A percentile compares a stretch with the other conserved stretches of the same genome.
phyloP scores from a whole-genome alignment of 768 basidiomycete species.

The Termitomyces heimii region DNA sequence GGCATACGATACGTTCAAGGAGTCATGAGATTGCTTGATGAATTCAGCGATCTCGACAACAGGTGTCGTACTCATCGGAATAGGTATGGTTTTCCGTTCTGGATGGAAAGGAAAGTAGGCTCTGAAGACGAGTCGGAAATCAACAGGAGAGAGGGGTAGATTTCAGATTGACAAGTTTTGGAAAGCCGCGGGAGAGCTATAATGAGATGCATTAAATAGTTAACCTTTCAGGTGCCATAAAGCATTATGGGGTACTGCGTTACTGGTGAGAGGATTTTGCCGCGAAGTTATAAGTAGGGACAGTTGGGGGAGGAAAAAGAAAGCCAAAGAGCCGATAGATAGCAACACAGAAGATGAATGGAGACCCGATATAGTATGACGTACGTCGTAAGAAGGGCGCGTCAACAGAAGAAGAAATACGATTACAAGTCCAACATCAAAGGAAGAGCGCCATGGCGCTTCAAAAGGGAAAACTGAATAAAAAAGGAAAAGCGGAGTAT shows the following conservation, averaged over 20 bases:
- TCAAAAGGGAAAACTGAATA: slow-evolving; percentile 1
- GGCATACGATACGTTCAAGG: slow-evolving; percentile 59
- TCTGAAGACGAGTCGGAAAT: too few species aligned
- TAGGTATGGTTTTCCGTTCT: background rate
- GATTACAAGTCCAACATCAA: slow-evolving; percentile 32
- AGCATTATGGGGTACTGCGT: slow-evolving; percentile 15
- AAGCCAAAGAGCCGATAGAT: slow-evolving; percentile 25
- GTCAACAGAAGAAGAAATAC: slow-evolving; percentile 22
- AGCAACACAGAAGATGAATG: slow-evolving; percentile 26
- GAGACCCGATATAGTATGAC: slow-evolving; percentile 15
- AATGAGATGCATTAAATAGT: slow-evolving; percentile 5
- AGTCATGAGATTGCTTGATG: slow-evolving; percentile 15
- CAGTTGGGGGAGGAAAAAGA: slow-evolving; percentile 1
- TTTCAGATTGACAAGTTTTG: background rate
- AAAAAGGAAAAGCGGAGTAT: slow-evolving; percentile 7
- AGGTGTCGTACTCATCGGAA: background rate
- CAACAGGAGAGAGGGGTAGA: too few species aligned
- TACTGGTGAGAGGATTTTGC: slow-evolving; percentile 10
- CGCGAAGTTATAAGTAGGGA: slow-evolving; percentile 9
- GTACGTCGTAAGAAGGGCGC: background rate
- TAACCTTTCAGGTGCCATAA: slow-evolving; percentile 2
- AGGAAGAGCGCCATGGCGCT: slow-evolving; percentile 9
- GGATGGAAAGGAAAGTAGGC: too few species aligned
- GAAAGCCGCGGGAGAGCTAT: background rate
- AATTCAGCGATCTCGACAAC: background rate